Percentiles rank a stretch among this genome's conserved stretches.
phyloP scores from a whole-genome alignment of 768 basidiomycete genomes.

The Tremella mesenterica region DNA sequence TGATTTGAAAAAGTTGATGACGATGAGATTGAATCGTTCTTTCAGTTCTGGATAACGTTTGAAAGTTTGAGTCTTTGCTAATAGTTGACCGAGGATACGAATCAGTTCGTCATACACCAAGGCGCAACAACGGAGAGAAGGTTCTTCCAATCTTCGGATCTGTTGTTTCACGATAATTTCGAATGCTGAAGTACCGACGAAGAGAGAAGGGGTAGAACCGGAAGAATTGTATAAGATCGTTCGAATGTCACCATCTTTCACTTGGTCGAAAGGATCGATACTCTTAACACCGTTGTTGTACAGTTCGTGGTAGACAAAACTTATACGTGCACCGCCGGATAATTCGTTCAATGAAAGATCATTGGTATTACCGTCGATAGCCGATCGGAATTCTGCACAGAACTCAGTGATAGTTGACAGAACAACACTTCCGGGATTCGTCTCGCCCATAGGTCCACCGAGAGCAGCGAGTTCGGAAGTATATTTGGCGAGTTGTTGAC shows the following conservation, averaged over 20 bases:
- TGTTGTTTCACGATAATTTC: slow-evolving; percentile 99
- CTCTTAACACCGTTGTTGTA: slow-evolving; percentile 93
- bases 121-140: slow-evolving; percentile 83
- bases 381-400: slow-evolving; percentile 88
- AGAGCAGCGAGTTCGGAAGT: slow-evolving; percentile 71
- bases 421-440: slow-evolving; percentile 79
- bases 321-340: slow-evolving; percentile 96
- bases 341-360: slow-evolving; percentile 91
- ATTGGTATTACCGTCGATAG: slow-evolving; percentile 95
- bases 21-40: slow-evolving; percentile 90
- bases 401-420: slow-evolving; percentile 98
- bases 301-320: slow-evolving; percentile 96
- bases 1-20: slow-evolving; percentile 93
- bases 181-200: slow-evolving; percentile 94
- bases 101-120: slow-evolving; percentile 96
- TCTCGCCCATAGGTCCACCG: slow-evolving; percentile 78
- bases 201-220: slow-evolving; percentile 93
- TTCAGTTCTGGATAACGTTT: slow-evolving; percentile 91
- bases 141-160: slow-evolving; percentile 93
- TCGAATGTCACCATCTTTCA: slow-evolving; percentile 96
- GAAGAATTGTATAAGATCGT: slow-evolving; percentile 96
- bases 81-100: slow-evolving; percentile 81
- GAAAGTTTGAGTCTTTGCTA: slow-evolving; percentile 87
- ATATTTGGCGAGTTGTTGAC: slow-evolving; percentile 81
- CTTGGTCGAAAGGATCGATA: slow-evolving; percentile 98